Percentiles rank a stretch among this genome's conserved stretches.
Evolutionary conservation across 2,329 filamentous ascomycete species (phyloP).

Genomic region (Teratosphaeria viscida): DNA sequence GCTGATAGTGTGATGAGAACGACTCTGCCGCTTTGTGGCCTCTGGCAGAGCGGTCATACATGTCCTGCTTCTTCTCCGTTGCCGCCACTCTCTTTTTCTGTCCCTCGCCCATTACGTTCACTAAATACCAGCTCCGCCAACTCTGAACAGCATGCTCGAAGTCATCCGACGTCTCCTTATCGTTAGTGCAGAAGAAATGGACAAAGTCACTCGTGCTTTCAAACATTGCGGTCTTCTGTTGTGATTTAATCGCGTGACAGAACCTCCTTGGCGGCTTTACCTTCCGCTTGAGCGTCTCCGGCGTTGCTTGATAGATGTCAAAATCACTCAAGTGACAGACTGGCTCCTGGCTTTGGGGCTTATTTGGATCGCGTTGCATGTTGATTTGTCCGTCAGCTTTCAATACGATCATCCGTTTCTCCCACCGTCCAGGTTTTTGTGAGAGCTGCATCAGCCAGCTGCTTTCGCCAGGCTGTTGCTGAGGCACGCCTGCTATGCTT

Average conservation of each 20-base stretch:
- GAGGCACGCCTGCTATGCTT: conserved; percentile 53
- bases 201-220: conserved; percentile 75
- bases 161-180: conserved; percentile 51
- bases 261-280: conserved; percentile 75
- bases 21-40: conserved; percentile 19
- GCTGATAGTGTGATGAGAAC: conserved; percentile 45
- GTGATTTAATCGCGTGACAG: conserved; percentile 84
- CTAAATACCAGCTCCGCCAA: conserved; percentile 89
- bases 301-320: conserved; percentile 74
- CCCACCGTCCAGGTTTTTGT: conserved; percentile 75
- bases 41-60: conserved; percentile 13
- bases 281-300: conserved; percentile 55
- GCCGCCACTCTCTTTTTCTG: conserved; percentile 24
- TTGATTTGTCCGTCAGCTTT: conserved; percentile 60
- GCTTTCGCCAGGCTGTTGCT: conserved; percentile 49
- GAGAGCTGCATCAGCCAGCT: conserved; percentile 70
- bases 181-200: conserved; percentile 81
- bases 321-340: conserved; percentile 86
- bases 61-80: conserved; percentile 25
- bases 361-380: conserved; percentile 59
- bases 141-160: conserved; percentile 64
- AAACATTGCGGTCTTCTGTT: conserved; percentile 80
- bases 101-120: conserved; percentile 56
- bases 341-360: conserved; percentile 55
- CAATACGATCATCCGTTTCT: conserved; percentile 70